Percentiles rank a stretch among this genome's conserved stretches.
Evolutionary conservation across 106 monocot species (phyloP).

Genomic region (Allium sativum): DNA sequence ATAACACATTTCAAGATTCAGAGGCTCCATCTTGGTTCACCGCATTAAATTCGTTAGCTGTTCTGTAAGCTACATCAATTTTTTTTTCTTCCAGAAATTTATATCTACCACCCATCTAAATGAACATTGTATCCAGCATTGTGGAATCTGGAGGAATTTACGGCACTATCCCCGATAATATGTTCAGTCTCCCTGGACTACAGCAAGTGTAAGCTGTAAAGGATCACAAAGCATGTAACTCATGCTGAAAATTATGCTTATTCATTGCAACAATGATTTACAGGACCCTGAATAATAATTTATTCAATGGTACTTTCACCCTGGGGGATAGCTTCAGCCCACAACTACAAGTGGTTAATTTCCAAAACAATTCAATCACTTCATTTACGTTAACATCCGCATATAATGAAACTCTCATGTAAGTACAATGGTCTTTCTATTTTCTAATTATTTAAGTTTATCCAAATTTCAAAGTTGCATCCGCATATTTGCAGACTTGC

Average conservation of each 20-base stretch:
- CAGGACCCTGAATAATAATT: slow-evolving; percentile 22
- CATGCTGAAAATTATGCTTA: neutral
- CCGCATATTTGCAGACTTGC: slow-evolving; percentile 27
- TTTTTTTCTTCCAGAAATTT: neutral
- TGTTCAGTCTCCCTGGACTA: slow-evolving; percentile 21
- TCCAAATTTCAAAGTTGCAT: no score
- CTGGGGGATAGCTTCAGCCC: slow-evolving; percentile 25
- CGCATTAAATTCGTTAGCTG: slow-evolving; percentile 54
- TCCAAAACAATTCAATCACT: slow-evolving; percentile 32
- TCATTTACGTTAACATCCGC: neutral
- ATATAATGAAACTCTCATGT: neutral
- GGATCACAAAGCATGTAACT: neutral
- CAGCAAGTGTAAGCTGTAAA: slow-evolving; percentile 25
- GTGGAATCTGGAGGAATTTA: slow-evolving; percentile 17
- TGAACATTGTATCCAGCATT: neutral
- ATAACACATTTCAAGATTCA: slow-evolving; percentile 59
- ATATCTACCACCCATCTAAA: neutral
- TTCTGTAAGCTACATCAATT: slow-evolving; percentile 30
- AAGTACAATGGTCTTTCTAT: neutral
- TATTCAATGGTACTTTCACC: slow-evolving; percentile 16
- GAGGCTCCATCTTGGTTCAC: slow-evolving; percentile 61
- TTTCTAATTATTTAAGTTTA: no score
- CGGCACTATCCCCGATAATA: slow-evolving; percentile 17
- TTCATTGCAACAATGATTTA: neutral
- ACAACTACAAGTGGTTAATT: slow-evolving; percentile 26